Conservation (phyloP, 768 basidiomycete genomes). For the Kwoniella sp. region DNA sequence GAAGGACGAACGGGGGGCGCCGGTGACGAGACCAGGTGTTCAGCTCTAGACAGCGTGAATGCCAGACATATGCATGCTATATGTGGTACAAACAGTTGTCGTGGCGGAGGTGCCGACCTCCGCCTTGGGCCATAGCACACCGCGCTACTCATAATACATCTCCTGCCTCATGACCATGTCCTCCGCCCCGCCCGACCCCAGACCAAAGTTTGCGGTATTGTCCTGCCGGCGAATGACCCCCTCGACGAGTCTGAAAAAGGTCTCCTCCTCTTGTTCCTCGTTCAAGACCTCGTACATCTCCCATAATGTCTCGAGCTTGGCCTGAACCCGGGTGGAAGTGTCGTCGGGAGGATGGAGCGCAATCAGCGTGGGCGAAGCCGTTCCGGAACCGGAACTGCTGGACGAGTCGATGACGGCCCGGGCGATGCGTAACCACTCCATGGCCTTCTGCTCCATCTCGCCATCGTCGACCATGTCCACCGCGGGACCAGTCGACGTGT, state of each 20-base stretch:
- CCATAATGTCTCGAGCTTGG: slow-evolving; percentile 8
- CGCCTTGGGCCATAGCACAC: too few species aligned
- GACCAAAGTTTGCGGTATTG: background rate
- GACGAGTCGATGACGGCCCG: background rate
- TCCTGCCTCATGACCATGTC: slow-evolving; percentile 8
- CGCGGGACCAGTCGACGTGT: background rate
- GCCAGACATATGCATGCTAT: too few species aligned
- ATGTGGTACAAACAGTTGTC: too few species aligned
- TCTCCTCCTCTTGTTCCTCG: slow-evolving; percentile 6
- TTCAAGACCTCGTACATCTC: slow-evolving; percentile 13
- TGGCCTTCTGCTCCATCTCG: slow-evolving; percentile 7
- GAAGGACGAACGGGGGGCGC: too few species aligned
- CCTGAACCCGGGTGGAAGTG: too few species aligned
- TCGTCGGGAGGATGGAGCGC: too few species aligned
- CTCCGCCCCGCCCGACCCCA: background rate
- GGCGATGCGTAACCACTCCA: slow-evolving; percentile 8
- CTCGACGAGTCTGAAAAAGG: slow-evolving; percentile 12
- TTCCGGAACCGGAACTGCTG: too few species aligned
- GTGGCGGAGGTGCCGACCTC: too few species aligned
- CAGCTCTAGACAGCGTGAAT: too few species aligned
- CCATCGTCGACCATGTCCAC: background rate
- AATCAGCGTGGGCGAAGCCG: too few species aligned
- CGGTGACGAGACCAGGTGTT: too few species aligned
- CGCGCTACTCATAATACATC: slow-evolving; percentile 11
- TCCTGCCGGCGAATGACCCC: background rate